Evolutionary conservation across 805 yeast genomes (phyloP).

Genomic region (Candida pseudoglaebosa): DNA sequence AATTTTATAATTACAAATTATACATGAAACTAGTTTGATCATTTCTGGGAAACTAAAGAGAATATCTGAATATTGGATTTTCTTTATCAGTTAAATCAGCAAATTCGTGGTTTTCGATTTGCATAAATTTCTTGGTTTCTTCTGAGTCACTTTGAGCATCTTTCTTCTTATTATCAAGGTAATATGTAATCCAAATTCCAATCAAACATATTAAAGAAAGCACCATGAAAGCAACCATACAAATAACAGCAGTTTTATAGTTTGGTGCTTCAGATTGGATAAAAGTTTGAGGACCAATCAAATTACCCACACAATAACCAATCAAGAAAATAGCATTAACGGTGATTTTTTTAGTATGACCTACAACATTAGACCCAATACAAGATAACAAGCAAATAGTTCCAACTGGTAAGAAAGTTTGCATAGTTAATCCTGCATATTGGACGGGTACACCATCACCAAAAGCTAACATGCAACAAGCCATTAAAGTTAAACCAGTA

Average conservation of each 20-base stretch:
- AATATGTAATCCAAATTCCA: constrained; percentile 23
- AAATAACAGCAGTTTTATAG: constrained; percentile 38
- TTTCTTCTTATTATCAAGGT: constrained; percentile 34
- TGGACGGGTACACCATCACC: constrained; percentile 22
- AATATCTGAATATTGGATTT: constrained; percentile 51
- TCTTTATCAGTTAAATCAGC: constrained; percentile 53
- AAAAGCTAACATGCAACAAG: constrained; percentile 41
- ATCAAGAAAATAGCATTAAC: constrained; percentile 43
- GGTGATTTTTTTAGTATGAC: constrained; percentile 53
- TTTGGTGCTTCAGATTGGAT: constrained; percentile 39
- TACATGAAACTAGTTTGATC: too few relatives aligned
- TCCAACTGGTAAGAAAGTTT: constrained; percentile 26
- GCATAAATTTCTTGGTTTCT: constrained; percentile 17
- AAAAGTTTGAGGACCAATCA: constrained; percentile 54
- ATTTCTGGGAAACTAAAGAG: too few relatives aligned
- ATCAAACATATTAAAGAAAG: constrained; percentile 24
- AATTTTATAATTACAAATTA: too few relatives aligned
- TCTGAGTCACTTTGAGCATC: constrained; percentile 16
- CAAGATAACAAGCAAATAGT: constrained; percentile 29
- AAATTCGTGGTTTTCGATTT: constrained; percentile 40
- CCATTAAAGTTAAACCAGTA: constrained; percentile 19
- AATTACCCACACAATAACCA: constrained; percentile 52
- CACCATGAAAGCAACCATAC: constrained; percentile 34
- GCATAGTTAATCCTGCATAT: constrained; percentile 24
- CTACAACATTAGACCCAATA: constrained; percentile 48